phyloP scores from a whole-genome alignment of 352 stramenopile genomes.

The Globisporangium canariense region DNA sequence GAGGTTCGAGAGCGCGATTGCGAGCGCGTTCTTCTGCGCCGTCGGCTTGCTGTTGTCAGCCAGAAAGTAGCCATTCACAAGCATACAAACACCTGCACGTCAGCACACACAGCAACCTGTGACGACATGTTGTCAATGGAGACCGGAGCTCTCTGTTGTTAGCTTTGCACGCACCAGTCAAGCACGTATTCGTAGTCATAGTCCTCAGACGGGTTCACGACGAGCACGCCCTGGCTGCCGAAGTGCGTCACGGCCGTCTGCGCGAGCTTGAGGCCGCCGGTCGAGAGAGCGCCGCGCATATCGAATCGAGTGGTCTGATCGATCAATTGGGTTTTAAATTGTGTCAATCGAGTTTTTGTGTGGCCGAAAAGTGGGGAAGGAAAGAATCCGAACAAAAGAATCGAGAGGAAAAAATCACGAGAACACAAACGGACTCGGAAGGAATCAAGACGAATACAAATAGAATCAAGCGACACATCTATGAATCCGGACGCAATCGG shows the following conservation, averaged over 20 bases:
- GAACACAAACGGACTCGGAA: too few relatives aligned
- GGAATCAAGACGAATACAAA: too few relatives aligned
- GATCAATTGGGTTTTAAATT: too few relatives aligned
- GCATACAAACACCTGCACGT: not conserved
- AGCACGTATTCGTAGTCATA: conserved; percentile 88
- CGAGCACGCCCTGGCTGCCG: conserved; percentile 25
- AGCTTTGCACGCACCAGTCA: conserved; percentile 39
- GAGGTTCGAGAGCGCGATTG: conserved; percentile 62
- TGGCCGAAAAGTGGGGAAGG: too few relatives aligned
- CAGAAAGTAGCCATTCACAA: not conserved
- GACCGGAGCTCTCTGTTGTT: not conserved
- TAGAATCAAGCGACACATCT: too few relatives aligned
- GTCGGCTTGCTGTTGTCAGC: conserved; percentile 47
- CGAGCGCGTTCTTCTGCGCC: conserved; percentile 50
- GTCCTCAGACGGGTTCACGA: conserved; percentile 43
- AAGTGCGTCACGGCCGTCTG: conserved; percentile 77
- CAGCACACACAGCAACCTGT: not conserved
- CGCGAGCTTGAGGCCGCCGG: conserved; percentile 41
- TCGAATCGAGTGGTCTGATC: too few relatives aligned
- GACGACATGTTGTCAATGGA: not conserved
- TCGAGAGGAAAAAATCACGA: too few relatives aligned
- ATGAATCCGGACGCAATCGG: too few relatives aligned
- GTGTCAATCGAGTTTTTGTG: too few relatives aligned
- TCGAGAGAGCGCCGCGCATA: conserved; percentile 51
- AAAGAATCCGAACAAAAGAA: too few relatives aligned